Evolutionary conservation across 164 flowering plant genomes (phyloP), one percentile per base, ranked within the genome.

Genomic region (Macadamia tetraphylla): DNA sequence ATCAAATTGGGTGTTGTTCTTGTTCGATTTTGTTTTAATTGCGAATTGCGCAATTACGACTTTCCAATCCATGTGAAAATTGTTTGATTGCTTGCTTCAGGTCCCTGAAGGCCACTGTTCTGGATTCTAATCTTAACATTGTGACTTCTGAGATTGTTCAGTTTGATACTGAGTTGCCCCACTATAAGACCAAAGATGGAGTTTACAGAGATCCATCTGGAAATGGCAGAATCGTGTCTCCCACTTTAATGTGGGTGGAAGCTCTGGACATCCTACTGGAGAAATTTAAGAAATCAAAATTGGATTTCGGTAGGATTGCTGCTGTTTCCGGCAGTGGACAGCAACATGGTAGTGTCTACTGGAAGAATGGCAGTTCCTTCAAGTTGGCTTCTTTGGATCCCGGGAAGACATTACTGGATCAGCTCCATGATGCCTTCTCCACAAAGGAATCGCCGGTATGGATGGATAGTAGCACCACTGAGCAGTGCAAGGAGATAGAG

Each of bases 331-430:
- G 98, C 9, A 92, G 99, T 57, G 97, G 91, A 32, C 99, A 95
- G 85, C 99, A 95, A 66, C 98, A 95, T 68, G 98, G 99, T 8
- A 95, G 99, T 71, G 97, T 95, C 6, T 95, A 90, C 68, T 95
- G 99, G 98, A 92, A 87, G 74, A 86, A 70, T 9, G 96, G 96
- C 0, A 81, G 90, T 79, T 81, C 76, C 10, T 66, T 56, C 1
- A 76, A 76, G 32, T 72, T 92, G 55, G 81, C 85, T 6, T 80
- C 88, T 30, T 76, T 95, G 80, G 86, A 92, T 75, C 71, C 92
- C 1, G 74, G 72, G 35, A 83, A 85, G 70, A 63, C 70, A 15
- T 65, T 95, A 51, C 75, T 81, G 63, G 91, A 79, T 65, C 97
- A 92, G 72, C 72, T 95, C 42, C 67, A 71, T 8, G 78, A 82